Percentiles rank a stretch among this genome's conserved stretches.
Evolutionary conservation across 1,139 yeast species (phyloP).

Genomic region (Suhomyces coccinellae): DNA sequence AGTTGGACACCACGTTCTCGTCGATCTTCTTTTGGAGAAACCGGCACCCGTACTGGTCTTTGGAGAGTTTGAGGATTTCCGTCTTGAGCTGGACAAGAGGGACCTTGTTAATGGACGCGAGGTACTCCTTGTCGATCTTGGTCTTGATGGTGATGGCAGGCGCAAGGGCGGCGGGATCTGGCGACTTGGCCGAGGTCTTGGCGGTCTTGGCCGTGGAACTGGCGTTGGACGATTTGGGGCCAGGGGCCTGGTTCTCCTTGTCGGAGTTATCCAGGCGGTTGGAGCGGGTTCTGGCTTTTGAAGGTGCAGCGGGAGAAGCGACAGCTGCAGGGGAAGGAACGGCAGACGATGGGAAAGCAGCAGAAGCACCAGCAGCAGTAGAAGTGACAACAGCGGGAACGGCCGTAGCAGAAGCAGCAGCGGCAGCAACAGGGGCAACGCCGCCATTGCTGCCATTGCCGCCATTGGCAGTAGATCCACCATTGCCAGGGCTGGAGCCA

Average conservation of each 20-base stretch:
- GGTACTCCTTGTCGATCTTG: slow-evolving; percentile 46
- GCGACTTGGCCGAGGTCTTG: background rate
- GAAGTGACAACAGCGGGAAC: too few relatives aligned
- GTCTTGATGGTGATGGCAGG: background rate
- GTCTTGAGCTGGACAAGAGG: slow-evolving; percentile 37
- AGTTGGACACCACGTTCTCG: slow-evolving; percentile 35
- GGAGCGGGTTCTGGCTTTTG: background rate
- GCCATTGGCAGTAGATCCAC: too few relatives aligned
- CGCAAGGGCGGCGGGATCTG: background rate
- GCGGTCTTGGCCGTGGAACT: too few relatives aligned
- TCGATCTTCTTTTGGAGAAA: slow-evolving; percentile 49
- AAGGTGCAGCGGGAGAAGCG: background rate
- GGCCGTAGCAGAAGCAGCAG: background rate
- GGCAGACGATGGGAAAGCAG: background rate
- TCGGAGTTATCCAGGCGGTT: slow-evolving; percentile 9
- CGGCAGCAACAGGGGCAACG: background rate
- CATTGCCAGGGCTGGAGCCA: too few relatives aligned
- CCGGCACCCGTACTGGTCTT: slow-evolving; percentile 52
- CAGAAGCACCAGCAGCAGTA: background rate
- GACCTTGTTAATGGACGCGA: slow-evolving; percentile 36
- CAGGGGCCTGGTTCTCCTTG: slow-evolving; percentile 9
- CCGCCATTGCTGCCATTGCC: background rate
- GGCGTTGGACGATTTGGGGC: too few relatives aligned
- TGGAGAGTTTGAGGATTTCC: slow-evolving; percentile 40
- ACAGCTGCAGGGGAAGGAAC: background rate